Percentiles rank a stretch among this genome's conserved stretches.
Conservation (phyloP, 192 early-diverging fungal species). For the Pilobolus umbonatus region DNA sequence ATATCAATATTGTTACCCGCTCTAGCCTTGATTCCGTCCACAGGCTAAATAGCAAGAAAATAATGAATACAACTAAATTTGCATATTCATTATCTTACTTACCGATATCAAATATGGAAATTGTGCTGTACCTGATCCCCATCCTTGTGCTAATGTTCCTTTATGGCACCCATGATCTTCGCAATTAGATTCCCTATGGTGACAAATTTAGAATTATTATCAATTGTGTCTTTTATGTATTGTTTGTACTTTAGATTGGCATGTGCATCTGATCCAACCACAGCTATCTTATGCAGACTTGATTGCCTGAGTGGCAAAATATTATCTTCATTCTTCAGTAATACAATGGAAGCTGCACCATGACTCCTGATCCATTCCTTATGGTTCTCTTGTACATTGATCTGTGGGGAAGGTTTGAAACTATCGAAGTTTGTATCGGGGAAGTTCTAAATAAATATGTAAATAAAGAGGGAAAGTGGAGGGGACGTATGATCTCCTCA, state of each 20-base stretch:
- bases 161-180: constrained; percentile 20
- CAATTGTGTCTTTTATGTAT: no score
- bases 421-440: constrained; percentile 19
- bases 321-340: constrained; percentile 24
- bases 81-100: constrained; percentile 5
- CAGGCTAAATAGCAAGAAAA: constrained; percentile 12
- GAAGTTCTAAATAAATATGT: constrained; percentile 5
- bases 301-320: constrained; percentile 15
- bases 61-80: not conserved
- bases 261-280: constrained; percentile 28
- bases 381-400: constrained; percentile 28
- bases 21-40: constrained; percentile 21
- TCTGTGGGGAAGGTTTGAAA: constrained; percentile 11
- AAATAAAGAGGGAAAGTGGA: not conserved
- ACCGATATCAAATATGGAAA: constrained; percentile 32
- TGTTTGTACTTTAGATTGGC: constrained; percentile 18
- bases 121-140: constrained; percentile 24
- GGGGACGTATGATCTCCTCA: not conserved
- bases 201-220: not conserved
- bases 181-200: constrained; percentile 23
- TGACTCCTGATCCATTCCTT: constrained; percentile 13
- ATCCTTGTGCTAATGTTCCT: constrained; percentile 25
- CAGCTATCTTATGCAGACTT: constrained; percentile 6
- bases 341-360: constrained; percentile 22
- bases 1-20: constrained; percentile 18